Percentiles rank a stretch among this genome's conserved stretches.
Evolutionary conservation across 2,329 filamentous ascomycete genomes (phyloP).

Genomic region (Verticillium dahliae): DNA sequence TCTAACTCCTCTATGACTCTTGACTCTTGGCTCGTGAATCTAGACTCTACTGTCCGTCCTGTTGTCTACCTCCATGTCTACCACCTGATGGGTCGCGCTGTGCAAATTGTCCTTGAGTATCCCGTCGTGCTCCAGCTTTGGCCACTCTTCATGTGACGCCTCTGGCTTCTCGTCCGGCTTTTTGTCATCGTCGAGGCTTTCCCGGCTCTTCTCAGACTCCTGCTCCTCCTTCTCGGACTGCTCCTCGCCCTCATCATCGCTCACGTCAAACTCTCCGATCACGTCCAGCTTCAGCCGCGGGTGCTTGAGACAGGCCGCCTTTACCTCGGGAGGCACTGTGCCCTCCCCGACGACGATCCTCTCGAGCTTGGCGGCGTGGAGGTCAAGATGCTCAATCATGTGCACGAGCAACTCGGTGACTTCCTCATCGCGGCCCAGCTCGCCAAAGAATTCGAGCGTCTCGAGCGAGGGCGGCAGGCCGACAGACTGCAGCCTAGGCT

Average conservation of each 20-base stretch:
- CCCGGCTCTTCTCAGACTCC: too few species aligned
- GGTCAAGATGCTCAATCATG: conserved; percentile 28
- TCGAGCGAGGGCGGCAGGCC: conserved; percentile 39
- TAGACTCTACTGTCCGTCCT: background rate
- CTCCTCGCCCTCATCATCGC: background rate
- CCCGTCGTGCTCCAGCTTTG: too few species aligned
- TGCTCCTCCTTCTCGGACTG: background rate
- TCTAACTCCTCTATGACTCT: background rate
- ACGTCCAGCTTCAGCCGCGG: conserved; percentile 24
- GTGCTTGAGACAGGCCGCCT: conserved; percentile 25
- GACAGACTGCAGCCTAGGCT: conserved; percentile 37
- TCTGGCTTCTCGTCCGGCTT: too few species aligned
- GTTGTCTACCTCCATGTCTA: background rate
- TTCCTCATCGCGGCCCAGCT: conserved; percentile 38
- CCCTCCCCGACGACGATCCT: conserved; percentile 30
- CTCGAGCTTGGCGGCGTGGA: conserved; percentile 29
- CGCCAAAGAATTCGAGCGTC: conserved; percentile 37
- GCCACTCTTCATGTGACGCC: too few species aligned
- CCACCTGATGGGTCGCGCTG: background rate
- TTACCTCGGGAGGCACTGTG: conserved; percentile 23
- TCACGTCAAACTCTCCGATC: conserved; percentile 19
- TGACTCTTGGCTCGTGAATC: background rate
- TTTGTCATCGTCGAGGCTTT: too few species aligned
- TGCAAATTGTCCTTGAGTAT: too few species aligned
- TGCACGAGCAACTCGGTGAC: conserved; percentile 37